These are phyloP conservation scores for Thelonectria blattea DNA, from an alignment of 2,329 filamentous ascomycete genomes.

Conservation along the genomic window DNA sequence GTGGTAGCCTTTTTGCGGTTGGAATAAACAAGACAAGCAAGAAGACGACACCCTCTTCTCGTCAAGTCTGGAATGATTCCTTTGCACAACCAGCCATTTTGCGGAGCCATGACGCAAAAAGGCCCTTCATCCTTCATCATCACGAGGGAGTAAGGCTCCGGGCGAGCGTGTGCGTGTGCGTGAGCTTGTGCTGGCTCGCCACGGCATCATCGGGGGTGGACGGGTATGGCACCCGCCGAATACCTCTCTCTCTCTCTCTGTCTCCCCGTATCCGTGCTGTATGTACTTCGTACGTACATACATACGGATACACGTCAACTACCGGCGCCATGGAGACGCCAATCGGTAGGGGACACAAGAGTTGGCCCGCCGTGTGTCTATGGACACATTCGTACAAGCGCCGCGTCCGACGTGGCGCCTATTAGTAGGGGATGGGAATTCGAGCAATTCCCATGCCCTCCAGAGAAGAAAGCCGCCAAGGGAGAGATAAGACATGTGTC, in stretches of 20 bases:
- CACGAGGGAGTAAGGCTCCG: constrained; percentile 22
- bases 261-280: background rate
- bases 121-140: constrained; percentile 17
- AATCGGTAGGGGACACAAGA: constrained; percentile 9
- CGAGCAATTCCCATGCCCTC: constrained; percentile 30
- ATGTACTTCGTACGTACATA: background rate
- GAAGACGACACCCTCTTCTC: background rate
- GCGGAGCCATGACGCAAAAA: constrained; percentile 36
- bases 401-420: constrained; percentile 12
- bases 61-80: constrained; percentile 19
- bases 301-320: constrained; percentile 15
- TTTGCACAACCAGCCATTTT: constrained; percentile 7
- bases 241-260: too few relatives aligned
- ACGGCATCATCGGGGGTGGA: constrained; percentile 30
- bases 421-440: constrained; percentile 32
- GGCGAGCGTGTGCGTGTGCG: constrained; percentile 17
- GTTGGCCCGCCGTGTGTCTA: background rate
- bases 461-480: constrained; percentile 6
- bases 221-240: constrained; percentile 4
- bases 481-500: constrained; percentile 33
- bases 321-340: constrained; percentile 20
- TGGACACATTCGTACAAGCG: constrained; percentile 9
- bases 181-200: constrained; percentile 17
- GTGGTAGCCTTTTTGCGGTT: background rate
- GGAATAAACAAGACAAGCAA: too few relatives aligned